phyloP scores from a whole-genome alignment of 768 basidiomycete species.

The Hirschioporus abietinus region DNA sequence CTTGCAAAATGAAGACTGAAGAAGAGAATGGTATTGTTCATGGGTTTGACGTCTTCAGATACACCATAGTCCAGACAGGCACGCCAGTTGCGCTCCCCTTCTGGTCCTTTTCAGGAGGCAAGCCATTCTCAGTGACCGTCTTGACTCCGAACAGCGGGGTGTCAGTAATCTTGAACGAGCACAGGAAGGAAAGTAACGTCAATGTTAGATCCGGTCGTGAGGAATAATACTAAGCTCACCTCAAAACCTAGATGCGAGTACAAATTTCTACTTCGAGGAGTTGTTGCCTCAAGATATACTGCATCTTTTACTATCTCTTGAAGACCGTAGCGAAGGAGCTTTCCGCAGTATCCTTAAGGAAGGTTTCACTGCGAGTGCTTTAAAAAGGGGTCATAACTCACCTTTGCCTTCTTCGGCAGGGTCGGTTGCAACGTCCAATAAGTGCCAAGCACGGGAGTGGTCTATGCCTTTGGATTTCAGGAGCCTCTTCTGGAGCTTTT shows the following conservation, averaged over 20 bases:
- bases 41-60: background rate
- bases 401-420: constrained; percentile 15
- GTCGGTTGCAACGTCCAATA: constrained; percentile 14
- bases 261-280: constrained; percentile 14
- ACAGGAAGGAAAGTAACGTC: background rate
- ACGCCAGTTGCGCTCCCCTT: background rate
- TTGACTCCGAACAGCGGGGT: background rate
- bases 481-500: constrained; percentile 9
- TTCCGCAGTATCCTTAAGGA: constrained; percentile 14
- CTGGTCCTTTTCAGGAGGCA: background rate
- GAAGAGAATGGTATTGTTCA: background rate
- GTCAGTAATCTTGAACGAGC: background rate
- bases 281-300: constrained; percentile 16
- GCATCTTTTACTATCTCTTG: constrained; percentile 13
- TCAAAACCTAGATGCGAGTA: constrained; percentile 20
- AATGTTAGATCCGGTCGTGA: background rate
- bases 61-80: background rate
- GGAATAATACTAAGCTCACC: constrained; percentile 7
- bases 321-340: constrained; percentile 18
- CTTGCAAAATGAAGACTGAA: background rate
- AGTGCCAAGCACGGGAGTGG: constrained; percentile 15
- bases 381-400: background rate
- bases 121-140: background rate
- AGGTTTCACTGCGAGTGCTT: background rate
- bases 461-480: constrained; percentile 12